A percentile compares a stretch with the other conserved stretches of the same genome.
Conservation (phyloP, 106 monocot species). For the Dioscorea zingiberensis region DNA sequence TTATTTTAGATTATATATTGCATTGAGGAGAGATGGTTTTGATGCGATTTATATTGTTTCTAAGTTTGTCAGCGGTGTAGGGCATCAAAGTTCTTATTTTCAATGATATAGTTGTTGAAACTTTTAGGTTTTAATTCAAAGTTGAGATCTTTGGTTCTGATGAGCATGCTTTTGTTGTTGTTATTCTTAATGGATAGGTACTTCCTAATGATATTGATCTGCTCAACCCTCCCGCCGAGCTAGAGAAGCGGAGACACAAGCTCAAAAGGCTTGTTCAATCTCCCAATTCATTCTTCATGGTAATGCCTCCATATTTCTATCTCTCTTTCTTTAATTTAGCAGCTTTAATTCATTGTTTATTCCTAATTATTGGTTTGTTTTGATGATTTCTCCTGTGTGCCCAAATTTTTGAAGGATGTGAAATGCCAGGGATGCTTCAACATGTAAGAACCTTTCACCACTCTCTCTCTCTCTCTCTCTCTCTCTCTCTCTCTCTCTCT, state of each 20-base stretch:
- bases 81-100: no score
- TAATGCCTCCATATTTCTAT: background rate
- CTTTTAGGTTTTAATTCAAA: no score
- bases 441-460: conserved; percentile 31
- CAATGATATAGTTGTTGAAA: no score
- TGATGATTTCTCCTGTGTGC: background rate
- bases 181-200: conserved; percentile 24
- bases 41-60: no score
- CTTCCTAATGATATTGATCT: conserved; percentile 63
- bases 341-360: background rate
- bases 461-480: no score
- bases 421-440: conserved; percentile 69
- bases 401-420: conserved; percentile 44
- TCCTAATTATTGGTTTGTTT: background rate
- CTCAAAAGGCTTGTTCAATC: conserved; percentile 59
- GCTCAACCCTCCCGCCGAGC: conserved; percentile 50
- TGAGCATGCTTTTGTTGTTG: background rate
- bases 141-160: no score
- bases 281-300: conserved; percentile 68
- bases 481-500: no score
- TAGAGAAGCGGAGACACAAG: conserved; percentile 64
- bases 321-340: background rate
- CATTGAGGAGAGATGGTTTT: no score
- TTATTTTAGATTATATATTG: no score
- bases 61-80: no score